A percentile compares a stretch with the other conserved stretches of the same genome.
Evolutionary conservation across 2,329 filamentous ascomycete genomes (phyloP).

Genomic region (Fusarium sp.): DNA sequence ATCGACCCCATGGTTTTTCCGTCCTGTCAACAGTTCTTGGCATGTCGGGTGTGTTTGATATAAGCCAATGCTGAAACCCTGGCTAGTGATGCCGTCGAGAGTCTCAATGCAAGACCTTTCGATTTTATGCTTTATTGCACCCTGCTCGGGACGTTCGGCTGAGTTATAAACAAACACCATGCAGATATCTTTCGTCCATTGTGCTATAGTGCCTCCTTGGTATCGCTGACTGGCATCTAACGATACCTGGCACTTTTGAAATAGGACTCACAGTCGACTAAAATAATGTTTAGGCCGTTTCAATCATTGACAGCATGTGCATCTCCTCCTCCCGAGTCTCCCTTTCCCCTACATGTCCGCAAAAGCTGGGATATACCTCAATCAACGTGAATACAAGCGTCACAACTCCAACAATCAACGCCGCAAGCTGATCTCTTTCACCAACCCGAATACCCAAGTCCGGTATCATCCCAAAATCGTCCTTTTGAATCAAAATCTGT

Average conservation of each 20-base stretch:
- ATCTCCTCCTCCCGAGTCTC: neutral
- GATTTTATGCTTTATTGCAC: no score
- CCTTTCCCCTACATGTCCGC: neutral
- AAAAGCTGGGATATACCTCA: neutral
- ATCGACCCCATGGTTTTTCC: conserved; percentile 36
- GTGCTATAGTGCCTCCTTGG: no score
- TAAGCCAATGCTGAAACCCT: neutral
- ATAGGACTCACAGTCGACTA: neutral
- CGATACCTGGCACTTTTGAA: neutral
- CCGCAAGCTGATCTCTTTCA: conserved; percentile 22
- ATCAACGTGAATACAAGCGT: conserved; percentile 8
- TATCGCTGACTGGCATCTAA: no score
- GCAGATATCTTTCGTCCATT: no score
- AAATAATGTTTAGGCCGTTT: neutral
- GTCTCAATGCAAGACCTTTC: no score
- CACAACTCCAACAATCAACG: conserved; percentile 9
- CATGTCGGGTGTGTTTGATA: conserved; percentile 21
- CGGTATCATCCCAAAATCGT: neutral
- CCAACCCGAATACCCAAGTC: conserved; percentile 2
- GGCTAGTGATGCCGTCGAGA: no score
- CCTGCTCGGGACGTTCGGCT: no score
- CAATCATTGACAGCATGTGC: neutral
- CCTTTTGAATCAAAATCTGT: fast-evolving
- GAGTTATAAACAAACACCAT: no score
- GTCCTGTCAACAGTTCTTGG: conserved; percentile 31